Evolutionary conservation across 169 alveolate species (phyloP).

Genomic region (Plasmodium relictum): DNA sequence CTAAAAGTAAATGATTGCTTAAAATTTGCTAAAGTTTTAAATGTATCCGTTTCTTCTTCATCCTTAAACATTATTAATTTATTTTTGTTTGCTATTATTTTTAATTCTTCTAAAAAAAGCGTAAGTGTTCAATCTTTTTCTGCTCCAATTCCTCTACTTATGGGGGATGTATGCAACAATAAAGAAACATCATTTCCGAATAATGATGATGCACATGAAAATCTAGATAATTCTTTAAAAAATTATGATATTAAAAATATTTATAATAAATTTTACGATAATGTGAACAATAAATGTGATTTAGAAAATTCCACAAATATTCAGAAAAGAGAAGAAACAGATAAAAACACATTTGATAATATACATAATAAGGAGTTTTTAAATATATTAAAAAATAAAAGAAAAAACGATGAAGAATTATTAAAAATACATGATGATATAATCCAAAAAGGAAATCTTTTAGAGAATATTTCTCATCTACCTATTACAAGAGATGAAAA

Average conservation of each 20-base stretch:
- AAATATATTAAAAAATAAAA: neutral
- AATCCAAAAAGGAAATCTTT: neutral
- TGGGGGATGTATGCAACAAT: conserved; percentile 54
- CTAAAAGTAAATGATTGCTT: conserved; percentile 27
- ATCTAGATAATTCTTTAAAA: neutral
- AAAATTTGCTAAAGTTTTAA: conserved; percentile 61
- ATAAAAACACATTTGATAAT: neutral
- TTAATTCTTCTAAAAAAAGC: conserved; percentile 47
- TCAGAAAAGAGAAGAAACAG: neutral
- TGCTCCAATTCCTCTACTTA: conserved; percentile 57
- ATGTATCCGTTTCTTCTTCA: conserved; percentile 65
- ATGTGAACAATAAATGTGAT: neutral
- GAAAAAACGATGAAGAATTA: neutral
- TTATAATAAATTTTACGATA: neutral
- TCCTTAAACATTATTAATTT: conserved; percentile 68
- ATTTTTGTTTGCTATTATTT: conserved; percentile 47
- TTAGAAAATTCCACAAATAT: neutral
- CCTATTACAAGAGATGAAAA: too few species aligned
- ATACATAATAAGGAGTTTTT: neutral
- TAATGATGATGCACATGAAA: neutral
- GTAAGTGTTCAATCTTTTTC: conserved; percentile 76
- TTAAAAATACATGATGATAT: neutral
- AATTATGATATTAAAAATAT: neutral
- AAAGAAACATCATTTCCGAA: neutral
- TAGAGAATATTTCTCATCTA: too few species aligned